Base-by-base conservation (phyloP, 768 basidiomycete species). In the Floccularia luteovirens region DNA sequence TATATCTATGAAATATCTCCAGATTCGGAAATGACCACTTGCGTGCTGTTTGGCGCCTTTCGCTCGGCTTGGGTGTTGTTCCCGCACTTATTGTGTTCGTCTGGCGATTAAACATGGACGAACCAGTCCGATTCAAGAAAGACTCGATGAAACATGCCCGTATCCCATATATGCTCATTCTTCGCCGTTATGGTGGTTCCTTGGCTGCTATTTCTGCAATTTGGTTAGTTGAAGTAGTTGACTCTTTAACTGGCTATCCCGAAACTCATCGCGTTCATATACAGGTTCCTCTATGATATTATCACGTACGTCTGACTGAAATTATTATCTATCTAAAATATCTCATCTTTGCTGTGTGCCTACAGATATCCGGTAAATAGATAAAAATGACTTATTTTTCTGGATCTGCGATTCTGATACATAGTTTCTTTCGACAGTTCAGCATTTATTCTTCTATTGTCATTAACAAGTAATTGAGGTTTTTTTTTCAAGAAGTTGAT, bases 31-130 rank as follows among this genome's bases (percentile, higher is more conserved):
- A 74, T 31, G 61, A 86, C 45, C 90, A 92, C 54, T 77, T 93
- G 30, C 75, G 84, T 19, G 85, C 84, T 2, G 84, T 90, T 3
- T 94, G 90, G 90, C 80, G 91, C 38, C 51, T 88, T 31, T 86
- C 90, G 14, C 72, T 94, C 7, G 91, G 88, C 23, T 72, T 94
- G 6, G 91, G 91, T 24, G 64, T 82, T 27, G 54, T 94, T 40
- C 91, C 91, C 24, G 90, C 91, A 5, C 48, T 77, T 10, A 72
- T 76, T 5, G 82, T 93, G n/a, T 77, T 93, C 51, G 50, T 89
- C 37, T 93, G 91, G 90, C 88, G 91, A 48, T 54, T 90, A 39
- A 75, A 69, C 43, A 90, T 93, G 84, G 71, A 79, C 21, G 88
- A 93, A 51, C 88, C 90, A 1, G 68, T 68, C 8, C 66, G 77